A percentile compares a stretch with the other conserved stretches of the same genome.
Conservation (phyloP, 2,329 filamentous ascomycete species). For the Neonectria hederae region DNA sequence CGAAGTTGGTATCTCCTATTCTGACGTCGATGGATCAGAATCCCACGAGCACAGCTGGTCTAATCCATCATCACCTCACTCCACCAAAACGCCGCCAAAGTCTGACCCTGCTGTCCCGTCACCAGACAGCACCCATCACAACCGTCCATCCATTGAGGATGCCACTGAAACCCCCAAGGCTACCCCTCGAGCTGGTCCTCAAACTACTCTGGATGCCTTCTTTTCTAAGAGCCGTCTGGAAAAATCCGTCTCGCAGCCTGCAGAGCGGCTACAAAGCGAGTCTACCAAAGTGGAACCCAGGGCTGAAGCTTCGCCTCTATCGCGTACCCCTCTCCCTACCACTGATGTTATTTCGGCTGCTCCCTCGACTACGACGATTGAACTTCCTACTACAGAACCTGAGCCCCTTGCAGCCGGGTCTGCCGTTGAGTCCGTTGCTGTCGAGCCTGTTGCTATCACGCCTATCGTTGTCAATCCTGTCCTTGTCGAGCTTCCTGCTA, state of each 20-base stretch:
- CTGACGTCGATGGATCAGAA: constrained; percentile 47
- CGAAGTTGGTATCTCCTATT: constrained; percentile 59
- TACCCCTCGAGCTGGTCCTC: constrained; percentile 15
- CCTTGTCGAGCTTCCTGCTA: neutral
- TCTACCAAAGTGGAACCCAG: constrained; percentile 35
- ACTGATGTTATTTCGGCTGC: neutral
- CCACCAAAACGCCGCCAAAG: constrained; percentile 36
- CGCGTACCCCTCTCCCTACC: constrained; percentile 15
- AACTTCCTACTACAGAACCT: neutral
- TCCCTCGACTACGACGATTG: neutral
- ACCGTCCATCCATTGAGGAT: constrained; percentile 18
- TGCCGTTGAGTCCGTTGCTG: neutral
- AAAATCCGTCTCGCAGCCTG: constrained; percentile 27
- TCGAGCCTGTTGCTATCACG: neutral
- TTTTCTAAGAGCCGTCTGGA: constrained; percentile 16
- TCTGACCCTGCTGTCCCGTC: constrained; percentile 23
- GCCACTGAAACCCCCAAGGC: constrained; percentile 16
- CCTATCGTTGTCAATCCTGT: neutral
- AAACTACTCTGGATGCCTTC: neutral
- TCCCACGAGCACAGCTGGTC: constrained; percentile 37
- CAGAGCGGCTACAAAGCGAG: constrained; percentile 30
- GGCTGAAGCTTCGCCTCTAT: constrained; percentile 17
- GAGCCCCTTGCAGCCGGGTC: neutral
- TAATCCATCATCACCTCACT: constrained; percentile 44
- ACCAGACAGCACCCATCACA: constrained; percentile 15